A percentile compares a stretch with the other conserved stretches of the same genome.
Conservation (phyloP, 1,284 basidiomycete species). For the Austropuccinia psidii region DNA sequence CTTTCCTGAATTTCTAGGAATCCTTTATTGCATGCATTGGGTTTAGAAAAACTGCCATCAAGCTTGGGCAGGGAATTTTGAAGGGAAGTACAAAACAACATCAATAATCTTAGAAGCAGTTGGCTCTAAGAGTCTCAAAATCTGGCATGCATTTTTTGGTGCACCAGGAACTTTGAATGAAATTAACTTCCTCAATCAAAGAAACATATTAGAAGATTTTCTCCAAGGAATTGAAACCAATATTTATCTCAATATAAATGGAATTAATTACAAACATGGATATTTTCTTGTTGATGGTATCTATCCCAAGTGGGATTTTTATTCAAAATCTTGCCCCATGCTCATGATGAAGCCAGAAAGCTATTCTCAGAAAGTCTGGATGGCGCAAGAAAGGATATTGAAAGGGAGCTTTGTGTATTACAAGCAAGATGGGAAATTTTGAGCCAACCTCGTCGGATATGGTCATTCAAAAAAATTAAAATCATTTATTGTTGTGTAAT, state of each 20-base stretch:
- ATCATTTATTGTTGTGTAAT: neutral
- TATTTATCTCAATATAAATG: neutral
- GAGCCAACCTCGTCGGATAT: neutral
- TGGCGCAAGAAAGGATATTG: neutral
- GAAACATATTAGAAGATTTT: neutral
- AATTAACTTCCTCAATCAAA: neutral
- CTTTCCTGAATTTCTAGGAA: neutral
- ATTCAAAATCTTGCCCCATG: neutral
- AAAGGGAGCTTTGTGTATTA: neutral
- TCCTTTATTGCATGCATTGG: neutral
- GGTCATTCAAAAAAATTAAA: neutral
- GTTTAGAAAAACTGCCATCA: neutral
- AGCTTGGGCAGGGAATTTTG: neutral
- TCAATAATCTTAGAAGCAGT: neutral
- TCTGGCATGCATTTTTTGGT: slow-evolving; percentile 1
- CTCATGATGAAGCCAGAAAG: neutral
- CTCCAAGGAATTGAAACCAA: neutral
- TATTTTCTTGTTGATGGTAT: neutral
- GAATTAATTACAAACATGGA: neutral
- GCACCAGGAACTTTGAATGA: neutral
- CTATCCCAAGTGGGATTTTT: neutral
- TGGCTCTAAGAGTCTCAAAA: neutral
- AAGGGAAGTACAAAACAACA: neutral
- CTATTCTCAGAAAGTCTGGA: neutral
- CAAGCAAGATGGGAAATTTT: neutral